Base-by-base conservation (phyloP, 352 stramenopile species). In the Phytophthora parvispora region DNA sequence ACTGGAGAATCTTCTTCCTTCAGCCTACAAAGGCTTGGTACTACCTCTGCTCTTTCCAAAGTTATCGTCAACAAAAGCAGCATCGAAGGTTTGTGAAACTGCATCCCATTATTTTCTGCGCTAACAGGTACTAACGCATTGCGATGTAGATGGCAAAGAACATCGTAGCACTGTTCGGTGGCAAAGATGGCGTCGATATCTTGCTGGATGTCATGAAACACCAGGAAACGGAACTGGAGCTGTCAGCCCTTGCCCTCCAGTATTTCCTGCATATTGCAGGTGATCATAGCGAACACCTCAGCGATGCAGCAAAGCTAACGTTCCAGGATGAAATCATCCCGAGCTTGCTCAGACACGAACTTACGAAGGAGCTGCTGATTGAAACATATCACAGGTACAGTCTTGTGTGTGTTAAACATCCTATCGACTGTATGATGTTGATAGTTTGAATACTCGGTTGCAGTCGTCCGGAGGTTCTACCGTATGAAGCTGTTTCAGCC, bases 261-360 rank as follows among this genome's bases (percentile, higher is more conserved):
- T 94, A 94, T 59, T 96, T 92, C 56, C 72, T 96, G 5, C 87
- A 95, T 38, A 90, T 93, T 50, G 85, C 83, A 38, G 85, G 78
- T 8, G 74, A 89, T 47, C 84, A 93, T 53, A 58, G 67, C 2
- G 50, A 74, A 6, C 76, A 82, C 31, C 58, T 93, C 8, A 69
- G 64, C 42, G 73, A 81, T 7, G 43, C 48, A 16, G 74, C 77
- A 8, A 85, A 83, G 48, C 18, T 51, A 25, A 71, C 61, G 1
- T 92, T 94, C 47, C 67, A 90, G 22, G 53, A 79, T 38, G 68
- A 83, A 27, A 83, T 94, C 42, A 77, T 94, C 4, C 78, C 80
- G 1, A 77, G 83, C 34, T 68, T 96, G 36, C 74, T 94, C 24
- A 67, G 69, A 10, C 73, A 92, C 50, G 75, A 90, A 40, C 53